Conservation (phyloP, 371 early-diverging fungal genomes). For the Modicella reniformis region DNA sequence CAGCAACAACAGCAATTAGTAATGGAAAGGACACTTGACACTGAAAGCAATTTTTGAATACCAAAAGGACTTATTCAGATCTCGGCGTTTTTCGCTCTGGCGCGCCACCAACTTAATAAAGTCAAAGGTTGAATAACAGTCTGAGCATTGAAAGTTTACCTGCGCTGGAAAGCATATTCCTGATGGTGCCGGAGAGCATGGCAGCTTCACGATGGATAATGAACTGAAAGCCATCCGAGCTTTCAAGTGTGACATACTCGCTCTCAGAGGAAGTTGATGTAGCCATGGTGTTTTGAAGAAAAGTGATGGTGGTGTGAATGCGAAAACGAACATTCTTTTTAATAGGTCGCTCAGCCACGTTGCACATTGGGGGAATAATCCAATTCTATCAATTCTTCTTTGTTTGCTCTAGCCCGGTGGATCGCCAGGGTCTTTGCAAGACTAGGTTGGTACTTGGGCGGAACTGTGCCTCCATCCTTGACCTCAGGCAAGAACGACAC, state of each 20-base stretch:
- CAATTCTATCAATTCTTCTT: background rate
- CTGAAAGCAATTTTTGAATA: no score
- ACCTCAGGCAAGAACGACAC: conserved; percentile 20
- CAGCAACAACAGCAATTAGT: background rate
- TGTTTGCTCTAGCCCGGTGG: background rate
- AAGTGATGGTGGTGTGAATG: background rate
- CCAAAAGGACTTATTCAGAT: background rate
- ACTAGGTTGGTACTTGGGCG: conserved; percentile 19
- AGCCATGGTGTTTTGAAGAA: conserved; percentile 6
- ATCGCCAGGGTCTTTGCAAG: conserved; percentile 24
- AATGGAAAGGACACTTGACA: conserved; percentile 3
- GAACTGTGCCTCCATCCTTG: conserved; percentile 19
- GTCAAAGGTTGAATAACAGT: no score
- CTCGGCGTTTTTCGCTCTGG: background rate
- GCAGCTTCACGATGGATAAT: conserved; percentile 89
- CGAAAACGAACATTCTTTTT: background rate
- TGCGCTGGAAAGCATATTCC: conserved; percentile 89
- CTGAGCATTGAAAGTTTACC: conserved; percentile 54
- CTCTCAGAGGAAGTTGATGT: conserved; percentile 25
- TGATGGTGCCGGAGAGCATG: conserved; percentile 90
- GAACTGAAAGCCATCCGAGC: conserved; percentile 91
- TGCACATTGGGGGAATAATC: no score
- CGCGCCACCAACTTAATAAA: conserved; percentile 26
- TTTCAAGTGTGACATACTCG: conserved; percentile 81
- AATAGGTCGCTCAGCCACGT: no score